These are phyloP conservation scores for Scutellaria galericulata DNA, from an alignment of 257 asterid genomes.

Conservation along the genomic window DNA sequence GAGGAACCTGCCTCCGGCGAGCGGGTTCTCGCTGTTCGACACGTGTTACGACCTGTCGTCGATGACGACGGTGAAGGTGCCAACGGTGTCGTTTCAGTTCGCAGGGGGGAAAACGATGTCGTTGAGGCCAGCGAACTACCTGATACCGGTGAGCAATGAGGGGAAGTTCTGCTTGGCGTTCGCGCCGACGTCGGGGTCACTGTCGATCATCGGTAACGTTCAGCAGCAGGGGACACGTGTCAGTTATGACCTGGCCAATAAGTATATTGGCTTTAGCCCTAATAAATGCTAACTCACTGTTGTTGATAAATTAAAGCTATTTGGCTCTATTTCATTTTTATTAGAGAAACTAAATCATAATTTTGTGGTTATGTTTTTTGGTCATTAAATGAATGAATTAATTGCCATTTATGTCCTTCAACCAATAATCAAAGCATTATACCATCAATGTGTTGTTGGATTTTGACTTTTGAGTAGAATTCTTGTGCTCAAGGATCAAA, in stretches of 20 bases:
- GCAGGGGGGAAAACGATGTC: slow-evolving; percentile 56
- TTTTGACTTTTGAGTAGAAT: neutral
- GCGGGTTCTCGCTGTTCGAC: slow-evolving; percentile 67
- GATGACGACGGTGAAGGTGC: slow-evolving; percentile 56
- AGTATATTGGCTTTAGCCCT: slow-evolving; percentile 69
- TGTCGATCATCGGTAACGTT: slow-evolving; percentile 81
- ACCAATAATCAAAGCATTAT: neutral
- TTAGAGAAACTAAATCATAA: neutral
- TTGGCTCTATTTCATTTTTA: too few species aligned
- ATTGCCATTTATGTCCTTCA: neutral
- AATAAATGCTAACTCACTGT: slow-evolving; percentile 63
- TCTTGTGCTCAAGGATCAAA: too few species aligned
- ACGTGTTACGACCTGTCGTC: slow-evolving; percentile 76
- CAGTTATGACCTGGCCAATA: slow-evolving; percentile 68
- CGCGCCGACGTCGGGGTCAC: slow-evolving; percentile 61
- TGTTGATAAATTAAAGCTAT: too few species aligned
- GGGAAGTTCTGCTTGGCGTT: slow-evolving; percentile 88
- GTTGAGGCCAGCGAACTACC: slow-evolving; percentile 61
- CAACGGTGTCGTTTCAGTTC: slow-evolving; percentile 68
- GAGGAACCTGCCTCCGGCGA: slow-evolving; percentile 43
- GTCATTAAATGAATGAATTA: neutral
- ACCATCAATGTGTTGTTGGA: neutral
- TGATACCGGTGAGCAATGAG: slow-evolving; percentile 64
- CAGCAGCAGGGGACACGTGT: slow-evolving; percentile 99
- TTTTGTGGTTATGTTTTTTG: slow-evolving; percentile 3